These are phyloP conservation scores for Aureobasidium zeae DNA, from an alignment of 2,329 filamentous ascomycete genomes.

Conservation along the genomic window DNA sequence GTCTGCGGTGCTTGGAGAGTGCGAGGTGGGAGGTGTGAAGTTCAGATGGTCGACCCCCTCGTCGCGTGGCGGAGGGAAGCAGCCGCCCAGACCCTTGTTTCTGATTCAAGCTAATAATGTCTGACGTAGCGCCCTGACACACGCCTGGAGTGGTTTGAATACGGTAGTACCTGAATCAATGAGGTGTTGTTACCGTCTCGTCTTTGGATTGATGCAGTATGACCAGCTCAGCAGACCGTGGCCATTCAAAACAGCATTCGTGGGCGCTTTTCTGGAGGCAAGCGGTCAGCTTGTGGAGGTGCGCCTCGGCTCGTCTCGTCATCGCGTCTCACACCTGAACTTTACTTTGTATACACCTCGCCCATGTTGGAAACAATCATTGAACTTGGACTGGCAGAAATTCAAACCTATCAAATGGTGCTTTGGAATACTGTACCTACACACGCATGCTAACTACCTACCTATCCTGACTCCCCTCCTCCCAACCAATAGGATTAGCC, in stretches of 20 bases:
- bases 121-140: slow-evolving; percentile 10
- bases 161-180: no score
- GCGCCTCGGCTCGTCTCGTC: neutral
- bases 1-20: slow-evolving; percentile 17
- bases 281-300: slow-evolving; percentile 14
- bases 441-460: no score
- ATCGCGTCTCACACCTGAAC: neutral
- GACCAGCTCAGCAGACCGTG: no score
- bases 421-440: no score
- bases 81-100: slow-evolving; percentile 13
- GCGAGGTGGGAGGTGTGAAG: slow-evolving; percentile 9
- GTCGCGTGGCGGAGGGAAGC: slow-evolving; percentile 14
- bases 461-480: no score
- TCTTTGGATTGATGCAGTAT: no score
- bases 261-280: neutral
- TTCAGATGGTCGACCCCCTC: no score
- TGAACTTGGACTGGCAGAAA: no score
- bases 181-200: no score
- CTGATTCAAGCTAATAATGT: slow-evolving; percentile 14
- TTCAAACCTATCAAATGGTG: no score
- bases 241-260: neutral
- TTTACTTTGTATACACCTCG: neutral
- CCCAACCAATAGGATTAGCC: no score
- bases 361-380: neutral
- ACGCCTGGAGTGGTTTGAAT: no score